A percentile compares a stretch with the other conserved stretches of the same genome.
Conservation (phyloP, 805 yeast species). For the Hanseniaspora mollemarum region DNA sequence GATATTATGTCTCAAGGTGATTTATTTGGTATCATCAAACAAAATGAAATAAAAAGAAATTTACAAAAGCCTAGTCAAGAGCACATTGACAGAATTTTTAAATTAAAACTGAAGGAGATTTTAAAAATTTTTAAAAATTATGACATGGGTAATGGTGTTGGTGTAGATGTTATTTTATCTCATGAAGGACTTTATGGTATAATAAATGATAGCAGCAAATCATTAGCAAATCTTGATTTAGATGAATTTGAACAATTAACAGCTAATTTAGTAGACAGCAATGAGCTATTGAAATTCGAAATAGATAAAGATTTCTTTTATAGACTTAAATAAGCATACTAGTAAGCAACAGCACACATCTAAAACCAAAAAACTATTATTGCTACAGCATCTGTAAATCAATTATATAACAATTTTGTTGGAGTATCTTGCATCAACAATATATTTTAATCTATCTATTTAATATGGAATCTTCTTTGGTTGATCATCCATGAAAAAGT, state of each 20-base stretch:
- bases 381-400: no score
- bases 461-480: slow-evolving; percentile 75
- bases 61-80: background rate
- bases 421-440: no score
- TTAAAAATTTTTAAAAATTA: slow-evolving; percentile 8
- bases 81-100: background rate
- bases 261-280: background rate
- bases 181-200: slow-evolving; percentile 10
- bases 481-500: slow-evolving; percentile 76
- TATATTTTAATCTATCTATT: no score
- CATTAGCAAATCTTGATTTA: background rate
- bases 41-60: background rate
- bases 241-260: slow-evolving; percentile 8
- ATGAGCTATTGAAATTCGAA: background rate
- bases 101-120: background rate
- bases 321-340: slow-evolving; percentile 12
- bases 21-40: background rate
- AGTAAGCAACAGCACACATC: no score
- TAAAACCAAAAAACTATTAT: no score
- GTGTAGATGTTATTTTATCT: slow-evolving; percentile 9
- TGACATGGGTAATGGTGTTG: slow-evolving; percentile 11
- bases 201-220: slow-evolving; percentile 6
- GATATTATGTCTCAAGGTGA: slow-evolving; percentile 7
- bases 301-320: slow-evolving; percentile 9
- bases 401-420: no score